Percentiles rank a stretch among this genome's conserved stretches.
phyloP scores from a whole-genome alignment of 306 rosid species.

The Malus sylvestris region DNA sequence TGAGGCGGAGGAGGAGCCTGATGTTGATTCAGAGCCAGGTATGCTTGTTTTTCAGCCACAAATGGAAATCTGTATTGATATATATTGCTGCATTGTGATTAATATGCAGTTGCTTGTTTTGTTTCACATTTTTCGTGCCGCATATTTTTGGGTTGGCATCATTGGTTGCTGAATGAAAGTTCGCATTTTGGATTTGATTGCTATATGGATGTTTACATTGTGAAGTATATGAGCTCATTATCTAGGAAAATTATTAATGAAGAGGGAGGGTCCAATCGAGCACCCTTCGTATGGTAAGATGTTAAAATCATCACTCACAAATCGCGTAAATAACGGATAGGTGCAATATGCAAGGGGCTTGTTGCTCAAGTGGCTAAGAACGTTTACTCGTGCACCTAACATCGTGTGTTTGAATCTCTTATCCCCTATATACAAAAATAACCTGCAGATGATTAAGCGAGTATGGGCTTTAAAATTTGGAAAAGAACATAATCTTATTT shows the following conservation, averaged over 20 bases:
- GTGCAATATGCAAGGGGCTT: not conserved
- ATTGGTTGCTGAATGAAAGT: not conserved
- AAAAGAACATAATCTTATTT: not conserved
- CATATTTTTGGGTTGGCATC: not conserved
- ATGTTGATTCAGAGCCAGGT: slow-evolving; percentile 51
- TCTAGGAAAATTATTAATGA: not conserved
- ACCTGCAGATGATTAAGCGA: not conserved
- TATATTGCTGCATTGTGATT: not conserved
- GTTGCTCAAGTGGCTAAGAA: not conserved
- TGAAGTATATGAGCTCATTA: not conserved
- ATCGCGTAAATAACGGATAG: not conserved
- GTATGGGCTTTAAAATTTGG: not conserved
- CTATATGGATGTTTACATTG: not conserved
- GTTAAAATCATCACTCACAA: not conserved
- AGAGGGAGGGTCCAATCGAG: not conserved
- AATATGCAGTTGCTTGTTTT: not conserved
- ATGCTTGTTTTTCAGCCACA: not conserved
- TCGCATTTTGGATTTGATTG: not conserved
- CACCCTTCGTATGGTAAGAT: not conserved
- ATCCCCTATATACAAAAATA: not conserved
- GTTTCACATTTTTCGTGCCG: not conserved
- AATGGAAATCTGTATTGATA: not conserved
- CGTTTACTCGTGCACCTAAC: not conserved
- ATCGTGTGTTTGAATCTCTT: not conserved
- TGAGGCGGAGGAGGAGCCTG: slow-evolving; percentile 24